phyloP scores from a whole-genome alignment of 495 filamentous ascomycete species.

The Penicillium cataractarum region DNA sequence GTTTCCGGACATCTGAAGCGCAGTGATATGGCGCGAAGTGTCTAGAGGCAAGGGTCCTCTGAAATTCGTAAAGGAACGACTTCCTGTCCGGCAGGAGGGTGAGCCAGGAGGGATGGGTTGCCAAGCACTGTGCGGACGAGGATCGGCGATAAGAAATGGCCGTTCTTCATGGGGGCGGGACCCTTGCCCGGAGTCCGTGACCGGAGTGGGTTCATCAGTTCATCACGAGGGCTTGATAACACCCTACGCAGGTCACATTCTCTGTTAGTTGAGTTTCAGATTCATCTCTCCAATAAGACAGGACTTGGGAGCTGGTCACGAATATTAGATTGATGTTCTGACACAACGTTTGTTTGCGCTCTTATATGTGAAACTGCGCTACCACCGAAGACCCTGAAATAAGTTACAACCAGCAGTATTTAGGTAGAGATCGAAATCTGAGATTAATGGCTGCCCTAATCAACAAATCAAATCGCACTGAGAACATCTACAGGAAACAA shows the following conservation, averaged over 20 bases:
- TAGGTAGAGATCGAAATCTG: background rate
- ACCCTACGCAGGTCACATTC: background rate
- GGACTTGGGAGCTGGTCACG: background rate
- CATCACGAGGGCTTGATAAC: background rate
- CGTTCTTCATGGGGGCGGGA: constrained; percentile 10
- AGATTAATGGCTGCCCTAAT: constrained; percentile 1
- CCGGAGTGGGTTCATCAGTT: background rate
- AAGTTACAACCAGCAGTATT: background rate
- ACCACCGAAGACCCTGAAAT: background rate
- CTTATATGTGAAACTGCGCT: background rate
- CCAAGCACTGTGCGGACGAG: constrained; percentile 24
- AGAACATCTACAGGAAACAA: constrained; percentile 28
- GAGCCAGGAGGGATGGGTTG: constrained; percentile 12
- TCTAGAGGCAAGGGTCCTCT: background rate
- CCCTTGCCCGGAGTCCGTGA: background rate
- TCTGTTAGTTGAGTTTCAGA: background rate
- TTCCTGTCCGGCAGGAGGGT: constrained; percentile 15
- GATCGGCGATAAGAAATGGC: constrained; percentile 23
- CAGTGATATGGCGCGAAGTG: background rate
- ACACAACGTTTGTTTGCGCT: background rate
- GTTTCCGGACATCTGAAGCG: constrained; percentile 15
- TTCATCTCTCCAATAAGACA: background rate
- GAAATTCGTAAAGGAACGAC: constrained; percentile 1
- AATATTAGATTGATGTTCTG: too few relatives aligned
- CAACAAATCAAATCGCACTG: background rate